Percentiles rank a stretch among this genome's conserved stretches.
Evolutionary conservation across 116 monocot species (phyloP).

Genomic region (Papilionanthe hybrid): DNA sequence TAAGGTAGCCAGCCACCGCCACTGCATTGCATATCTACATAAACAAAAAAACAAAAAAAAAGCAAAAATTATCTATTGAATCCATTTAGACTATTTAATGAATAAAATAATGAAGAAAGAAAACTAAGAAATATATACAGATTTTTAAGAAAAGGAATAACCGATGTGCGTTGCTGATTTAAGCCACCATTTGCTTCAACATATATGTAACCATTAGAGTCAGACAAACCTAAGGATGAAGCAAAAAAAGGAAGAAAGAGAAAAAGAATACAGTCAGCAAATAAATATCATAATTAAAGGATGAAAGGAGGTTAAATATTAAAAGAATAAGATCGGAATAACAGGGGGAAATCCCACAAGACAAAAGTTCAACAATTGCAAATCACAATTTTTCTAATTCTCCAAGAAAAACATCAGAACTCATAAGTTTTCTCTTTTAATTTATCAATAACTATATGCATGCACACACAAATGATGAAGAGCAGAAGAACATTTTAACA

Average conservation of each 20-base stretch:
- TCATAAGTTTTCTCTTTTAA: not conserved
- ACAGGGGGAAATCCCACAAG: not conserved
- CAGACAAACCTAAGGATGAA: slow-evolving; percentile 52
- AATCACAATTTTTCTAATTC: not conserved
- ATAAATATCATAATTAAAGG: not conserved
- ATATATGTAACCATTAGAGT: slow-evolving; percentile 94
- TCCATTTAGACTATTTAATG: not conserved
- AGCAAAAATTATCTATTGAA: not conserved
- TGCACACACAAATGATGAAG: not conserved
- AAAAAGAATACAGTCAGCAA: not conserved
- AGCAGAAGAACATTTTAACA: not conserved
- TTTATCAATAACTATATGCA: not conserved
- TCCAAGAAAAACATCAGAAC: not conserved
- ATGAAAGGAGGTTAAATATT: not conserved
- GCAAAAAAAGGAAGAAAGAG: not conserved
- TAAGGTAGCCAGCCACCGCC: slow-evolving; percentile 89
- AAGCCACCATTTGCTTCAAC: slow-evolving; percentile 98
- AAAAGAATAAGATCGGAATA: not conserved
- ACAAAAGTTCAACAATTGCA: slow-evolving; percentile 1
- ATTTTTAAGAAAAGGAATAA: slow-evolving; percentile 24
- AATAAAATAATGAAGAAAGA: slow-evolving; percentile 2
- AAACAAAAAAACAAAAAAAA: slow-evolving; percentile 20
- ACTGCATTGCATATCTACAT: slow-evolving; percentile 98
- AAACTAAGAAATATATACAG: not conserved
- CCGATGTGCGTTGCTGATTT: slow-evolving; percentile 96